phyloP scores from a whole-genome alignment of 371 early-diverging fungal species.

The Coemansia linderi region DNA sequence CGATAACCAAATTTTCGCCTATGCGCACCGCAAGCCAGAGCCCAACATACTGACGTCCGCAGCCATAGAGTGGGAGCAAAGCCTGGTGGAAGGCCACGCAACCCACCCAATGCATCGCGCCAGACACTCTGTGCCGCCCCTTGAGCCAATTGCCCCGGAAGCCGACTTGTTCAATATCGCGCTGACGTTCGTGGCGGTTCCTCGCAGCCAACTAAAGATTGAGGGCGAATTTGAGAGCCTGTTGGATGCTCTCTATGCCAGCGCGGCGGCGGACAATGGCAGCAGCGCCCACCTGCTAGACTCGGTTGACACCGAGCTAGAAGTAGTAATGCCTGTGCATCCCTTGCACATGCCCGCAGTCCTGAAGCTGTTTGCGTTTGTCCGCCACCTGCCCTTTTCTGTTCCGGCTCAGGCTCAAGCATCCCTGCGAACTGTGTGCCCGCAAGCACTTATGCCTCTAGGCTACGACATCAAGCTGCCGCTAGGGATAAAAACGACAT shows the following conservation, averaged over 20 bases:
- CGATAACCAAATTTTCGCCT: conserved; percentile 58
- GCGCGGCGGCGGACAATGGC: conserved; percentile 19
- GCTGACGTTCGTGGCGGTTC: conserved; percentile 61
- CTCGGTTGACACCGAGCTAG: conserved; percentile 25
- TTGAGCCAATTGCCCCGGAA: conserved; percentile 56
- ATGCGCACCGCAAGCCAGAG: conserved; percentile 57
- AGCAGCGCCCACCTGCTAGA: conserved; percentile 24
- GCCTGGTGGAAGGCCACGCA: conserved; percentile 75
- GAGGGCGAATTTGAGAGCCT: conserved; percentile 61
- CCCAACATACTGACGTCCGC: conserved; percentile 58
- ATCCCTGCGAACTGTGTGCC: conserved; percentile 68
- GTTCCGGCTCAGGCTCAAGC: conserved; percentile 63
- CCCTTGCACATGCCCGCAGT: conserved; percentile 69
- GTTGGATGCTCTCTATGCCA: conserved; percentile 50
- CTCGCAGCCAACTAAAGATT: conserved; percentile 55
- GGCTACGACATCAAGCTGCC: conserved; percentile 61
- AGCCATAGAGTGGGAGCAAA: conserved; percentile 72
- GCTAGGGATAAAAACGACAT: conserved; percentile 69
- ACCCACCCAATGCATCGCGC: conserved; percentile 79
- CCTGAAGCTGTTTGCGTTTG: conserved; percentile 55
- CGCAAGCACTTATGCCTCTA: conserved; percentile 53
- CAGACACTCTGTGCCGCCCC: conserved; percentile 64
- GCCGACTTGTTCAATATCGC: conserved; percentile 57
- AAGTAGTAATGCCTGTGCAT: conserved; percentile 66
- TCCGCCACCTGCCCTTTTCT: conserved; percentile 53